Conservation (phyloP, 1,139 yeast genomes). For the Blastobotrys malaysiensis region DNA sequence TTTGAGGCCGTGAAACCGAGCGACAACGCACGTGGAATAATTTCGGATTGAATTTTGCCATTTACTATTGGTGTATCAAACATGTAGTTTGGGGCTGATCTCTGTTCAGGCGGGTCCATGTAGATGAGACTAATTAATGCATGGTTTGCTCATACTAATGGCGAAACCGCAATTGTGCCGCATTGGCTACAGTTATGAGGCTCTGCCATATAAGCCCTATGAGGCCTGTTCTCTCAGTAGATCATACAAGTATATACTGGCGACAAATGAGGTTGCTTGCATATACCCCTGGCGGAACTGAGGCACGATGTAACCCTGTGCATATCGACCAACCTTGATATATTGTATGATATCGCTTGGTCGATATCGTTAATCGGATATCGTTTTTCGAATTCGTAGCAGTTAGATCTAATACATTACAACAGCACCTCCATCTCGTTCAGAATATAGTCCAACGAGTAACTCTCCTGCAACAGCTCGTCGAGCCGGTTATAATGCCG, state of each 20-base stretch:
- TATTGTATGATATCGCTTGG: too few species aligned
- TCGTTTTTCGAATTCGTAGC: too few species aligned
- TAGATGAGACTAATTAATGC: neutral
- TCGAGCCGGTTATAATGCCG: slow-evolving; percentile 77
- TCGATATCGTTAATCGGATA: neutral
- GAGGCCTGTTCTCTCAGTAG: too few species aligned
- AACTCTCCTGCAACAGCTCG: slow-evolving; percentile 78
- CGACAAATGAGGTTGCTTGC: too few species aligned
- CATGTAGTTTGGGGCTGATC: neutral
- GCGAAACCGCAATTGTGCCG: too few species aligned
- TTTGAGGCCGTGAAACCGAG: neutral
- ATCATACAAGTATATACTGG: too few species aligned
- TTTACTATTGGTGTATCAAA: neutral
- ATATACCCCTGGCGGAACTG: too few species aligned
- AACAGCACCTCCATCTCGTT: slow-evolving; percentile 43
- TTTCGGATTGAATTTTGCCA: neutral
- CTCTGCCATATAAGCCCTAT: too few species aligned
- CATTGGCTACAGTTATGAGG: too few species aligned
- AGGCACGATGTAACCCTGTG: too few species aligned
- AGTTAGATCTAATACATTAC: neutral
- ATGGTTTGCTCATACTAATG: neutral
- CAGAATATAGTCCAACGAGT: slow-evolving; percentile 75
- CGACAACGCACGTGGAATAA: slow-evolving; percentile 1
- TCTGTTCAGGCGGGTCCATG: neutral
- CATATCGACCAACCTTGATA: too few species aligned